Conservation (phyloP, 2,329 filamentous ascomycete species). For the Ophiostoma perfectum region DNA sequence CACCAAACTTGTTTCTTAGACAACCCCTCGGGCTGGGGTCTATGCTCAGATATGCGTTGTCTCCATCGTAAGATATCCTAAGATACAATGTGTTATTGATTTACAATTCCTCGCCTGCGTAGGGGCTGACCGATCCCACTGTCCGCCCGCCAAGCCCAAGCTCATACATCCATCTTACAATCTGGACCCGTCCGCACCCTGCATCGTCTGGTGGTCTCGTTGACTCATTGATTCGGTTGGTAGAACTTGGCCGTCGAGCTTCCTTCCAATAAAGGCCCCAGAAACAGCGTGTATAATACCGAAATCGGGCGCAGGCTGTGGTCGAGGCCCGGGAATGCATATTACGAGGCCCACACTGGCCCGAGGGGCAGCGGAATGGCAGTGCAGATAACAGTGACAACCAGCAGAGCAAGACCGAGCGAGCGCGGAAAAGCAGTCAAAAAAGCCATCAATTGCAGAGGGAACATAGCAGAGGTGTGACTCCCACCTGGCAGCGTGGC, state of each 20-base stretch:
- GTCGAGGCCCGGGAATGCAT: not conserved
- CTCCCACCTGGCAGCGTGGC: not conserved
- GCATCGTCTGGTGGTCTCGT: not conserved
- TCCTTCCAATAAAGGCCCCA: not conserved
- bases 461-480: not conserved
- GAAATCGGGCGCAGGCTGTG: not conserved
- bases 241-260: not conserved
- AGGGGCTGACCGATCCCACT: not conserved
- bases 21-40: not conserved
- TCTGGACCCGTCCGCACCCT: not conserved
- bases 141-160: not conserved
- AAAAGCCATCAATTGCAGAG: not conserved
- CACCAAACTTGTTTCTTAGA: not conserved
- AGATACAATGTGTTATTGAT: not conserved
- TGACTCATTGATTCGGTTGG: not conserved
- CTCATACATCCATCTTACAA: too few relatives aligned
- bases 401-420: not conserved
- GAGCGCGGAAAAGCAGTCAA: not conserved
- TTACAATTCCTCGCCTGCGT: not conserved
- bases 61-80: not conserved
- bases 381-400: not conserved
- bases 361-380: not conserved
- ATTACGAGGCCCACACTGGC: not conserved
- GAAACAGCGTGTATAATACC: conserved; percentile 8
- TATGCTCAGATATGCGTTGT: conserved; percentile 2